Percentiles rank a stretch among this genome's conserved stretches.
Conservation (phyloP, 2,329 filamentous ascomycete genomes). For the Ceratocystis harringtonii region DNA sequence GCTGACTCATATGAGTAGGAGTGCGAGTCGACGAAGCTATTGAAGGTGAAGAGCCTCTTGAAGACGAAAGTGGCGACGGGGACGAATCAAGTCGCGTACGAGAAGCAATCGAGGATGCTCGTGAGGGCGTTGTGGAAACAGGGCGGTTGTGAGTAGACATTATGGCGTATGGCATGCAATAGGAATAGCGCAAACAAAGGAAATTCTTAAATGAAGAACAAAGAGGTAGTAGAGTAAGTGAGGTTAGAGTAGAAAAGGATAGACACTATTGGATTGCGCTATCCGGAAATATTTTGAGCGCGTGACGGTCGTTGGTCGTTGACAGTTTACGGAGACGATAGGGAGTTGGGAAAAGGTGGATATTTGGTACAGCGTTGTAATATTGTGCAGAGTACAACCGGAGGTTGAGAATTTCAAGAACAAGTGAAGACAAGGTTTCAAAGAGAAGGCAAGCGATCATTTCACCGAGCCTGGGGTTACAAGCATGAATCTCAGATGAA, state of each 20-base stretch:
- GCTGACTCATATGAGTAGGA: conserved; percentile 1
- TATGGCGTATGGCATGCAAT: conserved; percentile 1
- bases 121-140: conserved; percentile 4
- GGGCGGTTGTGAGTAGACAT: conserved; percentile 6
- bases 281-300: background rate
- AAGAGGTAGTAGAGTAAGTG: background rate
- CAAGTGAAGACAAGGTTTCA: background rate
- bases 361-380: background rate
- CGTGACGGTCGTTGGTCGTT: background rate
- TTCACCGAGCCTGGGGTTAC: conserved; percentile 8
- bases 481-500: conserved; percentile 16
- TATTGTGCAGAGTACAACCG: background rate
- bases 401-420: background rate
- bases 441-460: background rate
- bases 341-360: background rate
- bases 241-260: background rate
- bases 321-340: background rate
- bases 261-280: background rate
- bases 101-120: conserved; percentile 10
- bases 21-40: background rate
- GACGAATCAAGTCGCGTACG: conserved; percentile 10
- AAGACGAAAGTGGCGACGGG: conserved; percentile 10
- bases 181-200: background rate
- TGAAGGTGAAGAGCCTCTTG: conserved; percentile 3
- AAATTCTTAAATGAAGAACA: background rate